phyloP scores from a whole-genome alignment of 306 rosid species.

The Dryas drummondii region DNA sequence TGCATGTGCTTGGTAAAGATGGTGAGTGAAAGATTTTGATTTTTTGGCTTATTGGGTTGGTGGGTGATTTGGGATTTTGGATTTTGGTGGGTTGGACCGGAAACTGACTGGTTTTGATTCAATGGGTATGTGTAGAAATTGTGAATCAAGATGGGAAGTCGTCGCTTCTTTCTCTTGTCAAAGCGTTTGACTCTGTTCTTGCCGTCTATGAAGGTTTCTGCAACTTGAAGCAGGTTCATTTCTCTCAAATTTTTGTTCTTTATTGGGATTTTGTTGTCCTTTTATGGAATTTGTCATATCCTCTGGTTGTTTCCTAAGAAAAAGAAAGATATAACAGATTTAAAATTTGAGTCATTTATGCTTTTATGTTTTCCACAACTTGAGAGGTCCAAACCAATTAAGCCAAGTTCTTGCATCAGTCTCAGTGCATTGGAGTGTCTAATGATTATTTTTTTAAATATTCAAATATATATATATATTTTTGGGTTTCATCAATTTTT shows the following conservation, averaged over 20 bases:
- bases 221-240: conserved; percentile 84
- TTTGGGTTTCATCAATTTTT: neutral
- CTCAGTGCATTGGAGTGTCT: neutral
- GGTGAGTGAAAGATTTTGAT: conserved; percentile 35
- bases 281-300: conserved; percentile 8
- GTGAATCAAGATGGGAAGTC: conserved; percentile 79
- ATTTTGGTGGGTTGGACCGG: conserved; percentile 15
- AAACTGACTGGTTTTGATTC: conserved; percentile 30
- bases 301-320: conserved; percentile 18
- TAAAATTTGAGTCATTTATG: neutral
- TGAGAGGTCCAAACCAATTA: neutral
- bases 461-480: no score
- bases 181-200: conserved; percentile 92
- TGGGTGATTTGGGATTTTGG: neutral
- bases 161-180: conserved; percentile 80
- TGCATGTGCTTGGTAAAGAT: conserved; percentile 76
- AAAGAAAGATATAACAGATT: conserved; percentile 3
- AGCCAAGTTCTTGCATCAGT: neutral
- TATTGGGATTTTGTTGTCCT: neutral
- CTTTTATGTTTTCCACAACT: neutral
- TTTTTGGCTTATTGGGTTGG: neutral
- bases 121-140: conserved; percentile 50
- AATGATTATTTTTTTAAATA: neutral
- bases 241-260: neutral
- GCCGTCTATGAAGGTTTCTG: conserved; percentile 96